A percentile compares a stretch with the other conserved stretches of the same genome.
phyloP scores from a whole-genome alignment of 2,329 filamentous ascomycete species.

The Epichloe gansuensis region DNA sequence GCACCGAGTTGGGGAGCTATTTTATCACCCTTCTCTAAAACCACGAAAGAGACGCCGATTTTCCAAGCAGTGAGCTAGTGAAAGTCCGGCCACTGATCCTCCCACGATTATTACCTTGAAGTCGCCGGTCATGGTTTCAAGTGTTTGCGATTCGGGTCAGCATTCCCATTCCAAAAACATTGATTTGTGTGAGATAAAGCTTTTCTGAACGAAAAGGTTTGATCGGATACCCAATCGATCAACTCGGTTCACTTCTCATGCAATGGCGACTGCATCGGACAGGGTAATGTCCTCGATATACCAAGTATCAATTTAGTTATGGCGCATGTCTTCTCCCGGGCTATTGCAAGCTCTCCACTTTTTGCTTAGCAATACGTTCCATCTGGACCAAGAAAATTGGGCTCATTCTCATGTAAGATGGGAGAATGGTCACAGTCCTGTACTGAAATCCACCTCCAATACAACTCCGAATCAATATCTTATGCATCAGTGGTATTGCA shows the following conservation, averaged over 20 bases:
- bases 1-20: conserved; percentile 35
- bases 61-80: conserved; percentile 26
- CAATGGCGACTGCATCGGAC: background rate
- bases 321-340: too few relatives aligned
- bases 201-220: background rate
- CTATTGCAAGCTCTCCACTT: too few relatives aligned
- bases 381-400: too few relatives aligned
- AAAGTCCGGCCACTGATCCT: conserved; percentile 31
- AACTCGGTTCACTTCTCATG: background rate
- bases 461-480: too few relatives aligned
- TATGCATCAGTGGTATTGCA: too few relatives aligned
- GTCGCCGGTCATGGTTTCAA: conserved; percentile 8
- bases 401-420: too few relatives aligned
- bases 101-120: conserved; percentile 27
- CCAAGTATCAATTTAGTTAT: too few relatives aligned
- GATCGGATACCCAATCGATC: background rate
- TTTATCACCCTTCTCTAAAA: conserved; percentile 31
- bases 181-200: background rate
- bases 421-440: too few relatives aligned
- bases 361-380: too few relatives aligned
- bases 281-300: too few relatives aligned
- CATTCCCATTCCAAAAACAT: background rate
- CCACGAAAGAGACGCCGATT: conserved; percentile 32
- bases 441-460: too few relatives aligned
- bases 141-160: background rate